Evolutionary conservation across 768 basidiomycete species (phyloP).

Genomic region (Melanogaster broomeanus): DNA sequence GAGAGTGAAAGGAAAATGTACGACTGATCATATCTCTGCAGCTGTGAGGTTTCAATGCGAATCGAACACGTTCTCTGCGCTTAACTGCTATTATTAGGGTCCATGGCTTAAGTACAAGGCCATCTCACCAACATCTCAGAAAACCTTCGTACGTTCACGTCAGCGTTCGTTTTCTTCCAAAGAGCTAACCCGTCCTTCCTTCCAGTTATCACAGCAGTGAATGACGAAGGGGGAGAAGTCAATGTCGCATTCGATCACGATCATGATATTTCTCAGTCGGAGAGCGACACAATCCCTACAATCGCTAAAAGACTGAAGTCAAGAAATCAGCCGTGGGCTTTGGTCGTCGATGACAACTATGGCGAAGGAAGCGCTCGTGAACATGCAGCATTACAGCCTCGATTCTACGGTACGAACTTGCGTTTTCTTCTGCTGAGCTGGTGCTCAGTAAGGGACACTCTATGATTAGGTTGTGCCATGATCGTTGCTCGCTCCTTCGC

Average conservation of each 20-base stretch:
- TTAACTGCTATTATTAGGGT: constrained; percentile 50
- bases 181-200: constrained; percentile 6
- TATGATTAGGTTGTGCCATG: constrained; percentile 67
- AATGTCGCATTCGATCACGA: constrained; percentile 88
- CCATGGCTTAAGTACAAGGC: constrained; percentile 98
- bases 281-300: constrained; percentile 82
- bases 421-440: background rate
- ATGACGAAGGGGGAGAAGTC: constrained; percentile 93
- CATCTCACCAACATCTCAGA: constrained; percentile 96
- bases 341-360: constrained; percentile 96
- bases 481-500: constrained; percentile 95
- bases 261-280: constrained; percentile 40
- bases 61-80: background rate
- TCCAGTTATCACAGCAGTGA: constrained; percentile 89
- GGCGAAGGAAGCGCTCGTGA: constrained; percentile 98
- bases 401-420: constrained; percentile 72
- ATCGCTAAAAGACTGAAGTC: constrained; percentile 89
- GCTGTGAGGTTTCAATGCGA: constrained; percentile 56
- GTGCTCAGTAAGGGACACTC: background rate
- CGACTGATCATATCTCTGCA: constrained; percentile 98
- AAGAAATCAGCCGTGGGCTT: constrained; percentile 84
- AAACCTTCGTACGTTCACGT: constrained; percentile 73
- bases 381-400: constrained; percentile 95
- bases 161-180: background rate
- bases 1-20: constrained; percentile 96